A percentile compares a stretch with the other conserved stretches of the same genome.
Evolutionary conservation across 177 flowering plant genomes (phyloP).

Genomic region (Vitis hybrid): DNA sequence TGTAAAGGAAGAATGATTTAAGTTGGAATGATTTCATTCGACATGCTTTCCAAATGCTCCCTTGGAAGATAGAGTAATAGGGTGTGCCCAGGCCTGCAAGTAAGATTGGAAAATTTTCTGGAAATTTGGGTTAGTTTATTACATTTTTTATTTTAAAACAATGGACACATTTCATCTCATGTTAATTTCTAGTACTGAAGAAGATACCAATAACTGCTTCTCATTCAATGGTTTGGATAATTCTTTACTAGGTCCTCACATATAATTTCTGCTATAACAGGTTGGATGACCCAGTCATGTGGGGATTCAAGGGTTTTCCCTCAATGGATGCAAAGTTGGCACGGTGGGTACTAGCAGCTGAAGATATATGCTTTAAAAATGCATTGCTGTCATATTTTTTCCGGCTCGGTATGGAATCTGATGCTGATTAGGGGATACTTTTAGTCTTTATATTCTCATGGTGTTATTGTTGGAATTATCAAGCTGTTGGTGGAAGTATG

Average conservation of each 20-base stretch:
- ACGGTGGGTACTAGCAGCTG: slow-evolving; percentile 95
- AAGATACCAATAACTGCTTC: neutral
- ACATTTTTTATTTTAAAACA: neutral
- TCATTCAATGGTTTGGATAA: neutral
- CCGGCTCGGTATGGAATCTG: slow-evolving; percentile 58
- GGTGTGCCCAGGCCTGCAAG: no score
- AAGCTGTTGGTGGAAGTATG: no score
- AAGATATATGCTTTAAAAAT: slow-evolving; percentile 90
- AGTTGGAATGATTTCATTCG: no score
- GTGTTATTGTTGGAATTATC: no score
- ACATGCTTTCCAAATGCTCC: no score
- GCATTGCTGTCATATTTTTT: slow-evolving; percentile 62
- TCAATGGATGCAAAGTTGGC: slow-evolving; percentile 49
- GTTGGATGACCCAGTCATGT: slow-evolving; percentile 90
- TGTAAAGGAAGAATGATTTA: no score
- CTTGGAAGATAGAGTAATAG: no score
- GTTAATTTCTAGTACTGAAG: neutral
- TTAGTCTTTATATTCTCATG: no score
- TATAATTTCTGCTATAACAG: slow-evolving; percentile 27
- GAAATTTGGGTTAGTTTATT: neutral
- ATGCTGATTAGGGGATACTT: no score
- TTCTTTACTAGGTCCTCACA: neutral
- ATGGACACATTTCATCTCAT: neutral
- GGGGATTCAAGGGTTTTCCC: slow-evolving; percentile 90
- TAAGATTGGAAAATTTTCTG: neutral